Percentiles rank a stretch among this genome's conserved stretches.
phyloP scores from a whole-genome alignment of 805 yeast species.

The Lipomyces anomalus region DNA sequence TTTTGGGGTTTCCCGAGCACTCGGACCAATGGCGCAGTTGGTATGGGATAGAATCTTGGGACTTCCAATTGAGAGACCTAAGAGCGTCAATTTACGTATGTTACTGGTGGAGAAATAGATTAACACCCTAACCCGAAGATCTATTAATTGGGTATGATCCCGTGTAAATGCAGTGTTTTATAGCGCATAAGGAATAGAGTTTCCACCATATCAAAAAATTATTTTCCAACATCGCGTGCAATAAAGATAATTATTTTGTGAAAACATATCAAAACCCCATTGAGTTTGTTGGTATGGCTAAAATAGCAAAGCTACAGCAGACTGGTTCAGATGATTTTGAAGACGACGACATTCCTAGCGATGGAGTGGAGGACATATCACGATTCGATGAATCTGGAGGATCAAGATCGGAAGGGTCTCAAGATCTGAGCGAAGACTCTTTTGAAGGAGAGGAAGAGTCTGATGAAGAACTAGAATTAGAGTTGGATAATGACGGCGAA shows the following conservation, averaged over 20 bases:
- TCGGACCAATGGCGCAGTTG: slow-evolving; percentile 74
- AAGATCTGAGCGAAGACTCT: not conserved
- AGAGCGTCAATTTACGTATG: no score
- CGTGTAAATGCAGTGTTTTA: no score
- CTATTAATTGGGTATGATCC: no score
- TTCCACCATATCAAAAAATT: no score
- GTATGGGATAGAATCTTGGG: slow-evolving; percentile 75
- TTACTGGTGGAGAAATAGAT: slow-evolving; percentile 44
- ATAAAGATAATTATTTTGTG: no score
- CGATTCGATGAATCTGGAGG: not conserved
- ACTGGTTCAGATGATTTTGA: no score
- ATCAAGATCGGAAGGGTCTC: not conserved
- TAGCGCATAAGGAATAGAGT: no score
- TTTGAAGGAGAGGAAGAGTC: slow-evolving; percentile 15
- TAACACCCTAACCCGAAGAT: no score
- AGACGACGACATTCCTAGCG: not conserved
- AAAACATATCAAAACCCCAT: no score
- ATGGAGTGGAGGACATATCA: not conserved
- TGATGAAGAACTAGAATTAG: slow-evolving; percentile 15
- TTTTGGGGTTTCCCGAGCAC: slow-evolving; percentile 75
- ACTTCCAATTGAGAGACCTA: slow-evolving; percentile 77
- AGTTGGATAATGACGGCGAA: slow-evolving; percentile 22
- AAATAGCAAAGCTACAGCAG: no score
- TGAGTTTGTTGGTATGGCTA: no score
- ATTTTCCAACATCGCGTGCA: no score